These are phyloP conservation scores for Cordia subcordata DNA, from an alignment of 257 asterid species.

Conservation along the genomic window DNA sequence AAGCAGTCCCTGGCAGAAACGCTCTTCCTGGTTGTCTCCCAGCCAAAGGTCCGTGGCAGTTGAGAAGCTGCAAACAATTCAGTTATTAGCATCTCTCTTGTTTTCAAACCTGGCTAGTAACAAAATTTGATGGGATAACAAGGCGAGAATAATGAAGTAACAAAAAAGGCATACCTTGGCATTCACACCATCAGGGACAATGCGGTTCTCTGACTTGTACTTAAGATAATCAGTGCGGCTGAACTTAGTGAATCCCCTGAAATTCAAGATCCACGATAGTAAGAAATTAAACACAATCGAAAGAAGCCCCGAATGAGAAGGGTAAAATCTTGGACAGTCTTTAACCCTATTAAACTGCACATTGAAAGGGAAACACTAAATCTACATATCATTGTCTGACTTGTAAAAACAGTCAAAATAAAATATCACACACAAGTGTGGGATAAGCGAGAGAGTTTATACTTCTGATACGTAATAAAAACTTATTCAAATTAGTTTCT, in stretches of 20 bases:
- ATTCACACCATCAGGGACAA: slow-evolving; percentile 4
- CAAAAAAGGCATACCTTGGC: slow-evolving; percentile 1
- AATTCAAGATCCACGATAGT: neutral
- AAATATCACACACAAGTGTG: too few species aligned
- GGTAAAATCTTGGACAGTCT: too few species aligned
- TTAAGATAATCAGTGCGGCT: slow-evolving; percentile 2
- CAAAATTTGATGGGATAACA: too few species aligned
- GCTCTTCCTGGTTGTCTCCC: neutral
- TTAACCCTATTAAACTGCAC: too few species aligned
- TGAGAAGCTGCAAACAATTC: neutral
- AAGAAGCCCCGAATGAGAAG: too few species aligned
- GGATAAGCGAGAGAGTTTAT: too few species aligned
- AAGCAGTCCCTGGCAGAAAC: neutral
- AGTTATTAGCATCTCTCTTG: neutral
- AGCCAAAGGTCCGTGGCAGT: slow-evolving; percentile 2
- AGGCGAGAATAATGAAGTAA: neutral
- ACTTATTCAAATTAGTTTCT: too few species aligned
- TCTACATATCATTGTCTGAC: too few species aligned
- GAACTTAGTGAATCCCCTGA: slow-evolving; percentile 6
- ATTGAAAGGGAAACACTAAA: too few species aligned
- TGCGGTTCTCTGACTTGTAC: slow-evolving; percentile 1
- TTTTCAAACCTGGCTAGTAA: too few species aligned
- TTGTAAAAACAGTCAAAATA: too few species aligned
- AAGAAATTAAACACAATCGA: neutral
- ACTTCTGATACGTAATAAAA: too few species aligned